Evolutionary conservation across 1,284 basidiomycete genomes (phyloP), one percentile per base, ranked within the genome.

Genomic region (Peniophora sp.): DNA sequence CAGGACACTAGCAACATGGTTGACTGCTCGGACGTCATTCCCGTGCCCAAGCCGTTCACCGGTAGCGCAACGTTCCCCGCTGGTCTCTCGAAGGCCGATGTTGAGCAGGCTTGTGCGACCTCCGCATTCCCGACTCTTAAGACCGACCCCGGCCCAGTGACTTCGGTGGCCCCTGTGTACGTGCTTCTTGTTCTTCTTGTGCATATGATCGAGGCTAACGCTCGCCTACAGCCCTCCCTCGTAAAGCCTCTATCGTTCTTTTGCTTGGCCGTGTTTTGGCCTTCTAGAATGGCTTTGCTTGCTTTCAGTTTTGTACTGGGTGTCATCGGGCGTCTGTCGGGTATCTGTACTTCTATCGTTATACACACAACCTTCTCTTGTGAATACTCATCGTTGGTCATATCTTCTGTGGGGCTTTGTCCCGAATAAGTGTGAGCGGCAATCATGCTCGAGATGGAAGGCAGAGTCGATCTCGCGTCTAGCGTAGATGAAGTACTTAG

Each of bases 21-120:
- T 11, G 68, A 71, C 53, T 70, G 68, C 55, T 69, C 68, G 12
- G 68, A 69, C 14, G 66, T 69, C 49, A 68, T 70, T 49, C 70
- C 67, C 17, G 50, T 58, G 5, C 66, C 70, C 3, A 53, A 56
- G 19, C 53, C 61, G 8, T 54, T 65, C 50, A 53, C 57, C 52
- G 53, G 55, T 25, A 52, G 41, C n/a, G 59, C 65, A 11, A 62
- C 65, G 55, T 59, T 73, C 54, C 70, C 69, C 22, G 67, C 68
- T 47, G 65, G 65, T 1, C 59, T 62, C 47, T 58, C 53, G n/a
- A 52, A 58, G 50, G 57, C 52, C 17, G 65, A 70, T 52, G 60
- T 73, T 39, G 65, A 71, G 55, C 66, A 67, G 41, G 65, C 66
- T 38, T 58, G 57, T 52, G 41, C 35, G 14, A 45, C 38, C 19